Evolutionary conservation across 176 grass and related monocot species (phyloP), one percentile per base, ranked within the genome.

Genomic region (Raddia guianensis): DNA sequence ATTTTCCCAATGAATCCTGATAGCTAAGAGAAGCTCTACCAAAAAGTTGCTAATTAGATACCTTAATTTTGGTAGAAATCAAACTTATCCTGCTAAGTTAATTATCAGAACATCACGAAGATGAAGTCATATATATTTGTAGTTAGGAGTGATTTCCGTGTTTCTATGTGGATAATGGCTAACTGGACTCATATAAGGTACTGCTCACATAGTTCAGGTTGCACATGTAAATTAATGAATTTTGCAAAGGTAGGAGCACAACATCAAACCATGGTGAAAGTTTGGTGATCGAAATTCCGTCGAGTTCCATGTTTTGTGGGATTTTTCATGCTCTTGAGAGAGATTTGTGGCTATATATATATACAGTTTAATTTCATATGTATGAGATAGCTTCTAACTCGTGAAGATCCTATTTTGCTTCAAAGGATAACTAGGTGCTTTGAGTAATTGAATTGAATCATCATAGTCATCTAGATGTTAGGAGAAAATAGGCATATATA

Each of bases 61-160:
- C 10, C 10, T 78, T 54, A 62, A 12, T 52, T 59, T 37, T 80
- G 14, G 48, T 76, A 13, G 34, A 74, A 86, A 33, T 55, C 5
- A 50, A 35, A 59, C 6, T 49, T 27, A 27, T 27, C 27, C 27
- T 76, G 20, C 35, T 58, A 14, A 56, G 62, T 54, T 75, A 37
- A 67, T 40, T 66, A 13, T 15, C 34, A 20, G 18, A 82, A 54
- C 13, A 66, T 10, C 44, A 40, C 34, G 19, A 58, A 20, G 7
- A 60, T 19, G 19, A 5, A 37, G 6, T 61, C 27, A 40, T 61
- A 3, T 45, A 51, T 32, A 7, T 51, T 35, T 62, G 21, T 37
- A 7, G 10, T 83, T 57, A 63, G 43, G 18, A 59, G 16, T 60
- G 33, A 49, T 84, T 53, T 63, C 10, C 66, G 1, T 20, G 6